Evolutionary conservation across 2,329 filamentous ascomycete genomes (phyloP).

Genomic region (Ophiostoma sp.): DNA sequence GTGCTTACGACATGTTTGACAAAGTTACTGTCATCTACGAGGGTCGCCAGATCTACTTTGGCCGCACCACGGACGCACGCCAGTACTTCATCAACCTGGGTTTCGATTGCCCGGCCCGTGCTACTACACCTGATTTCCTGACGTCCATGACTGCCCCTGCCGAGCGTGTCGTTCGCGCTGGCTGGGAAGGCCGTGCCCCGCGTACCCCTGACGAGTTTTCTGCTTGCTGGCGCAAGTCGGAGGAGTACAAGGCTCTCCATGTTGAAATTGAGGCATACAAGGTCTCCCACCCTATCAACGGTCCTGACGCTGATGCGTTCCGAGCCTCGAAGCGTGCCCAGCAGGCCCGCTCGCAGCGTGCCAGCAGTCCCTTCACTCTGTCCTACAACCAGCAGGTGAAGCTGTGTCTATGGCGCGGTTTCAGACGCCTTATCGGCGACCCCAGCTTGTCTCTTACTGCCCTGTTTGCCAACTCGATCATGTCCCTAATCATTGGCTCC

Average conservation of each 20-base stretch:
- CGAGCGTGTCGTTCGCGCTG: slow-evolving; percentile 51
- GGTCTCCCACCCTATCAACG: slow-evolving; percentile 46
- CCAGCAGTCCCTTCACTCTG: slow-evolving; percentile 74
- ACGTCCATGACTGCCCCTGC: slow-evolving; percentile 61
- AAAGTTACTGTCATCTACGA: slow-evolving; percentile 56
- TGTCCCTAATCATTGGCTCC: slow-evolving; percentile 71
- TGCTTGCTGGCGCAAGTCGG: slow-evolving; percentile 51
- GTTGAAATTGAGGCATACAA: slow-evolving; percentile 54
- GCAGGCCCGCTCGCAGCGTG: slow-evolving; percentile 54
- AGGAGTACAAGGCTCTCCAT: slow-evolving; percentile 47
- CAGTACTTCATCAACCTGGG: slow-evolving; percentile 63
- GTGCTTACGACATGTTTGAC: slow-evolving; percentile 59
- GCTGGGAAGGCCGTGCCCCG: slow-evolving; percentile 52
- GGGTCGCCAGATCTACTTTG: slow-evolving; percentile 59
- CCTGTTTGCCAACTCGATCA: slow-evolving; percentile 65
- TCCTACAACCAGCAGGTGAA: slow-evolving; percentile 69
- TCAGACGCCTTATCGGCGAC: slow-evolving; percentile 69
- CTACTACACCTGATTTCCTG: slow-evolving; percentile 66
- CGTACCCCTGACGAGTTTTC: slow-evolving; percentile 59
- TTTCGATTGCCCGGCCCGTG: slow-evolving; percentile 60
- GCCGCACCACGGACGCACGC: slow-evolving; percentile 53
- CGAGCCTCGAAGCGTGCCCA: slow-evolving; percentile 49
- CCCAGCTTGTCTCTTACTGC: slow-evolving; percentile 65
- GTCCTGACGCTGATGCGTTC: slow-evolving; percentile 53
- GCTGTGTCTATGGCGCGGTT: slow-evolving; percentile 77